Evolutionary conservation across 2,329 filamentous ascomycete genomes (phyloP), one percentile per base, ranked within the genome.

Genomic region (Monosporascus ibericus): DNA sequence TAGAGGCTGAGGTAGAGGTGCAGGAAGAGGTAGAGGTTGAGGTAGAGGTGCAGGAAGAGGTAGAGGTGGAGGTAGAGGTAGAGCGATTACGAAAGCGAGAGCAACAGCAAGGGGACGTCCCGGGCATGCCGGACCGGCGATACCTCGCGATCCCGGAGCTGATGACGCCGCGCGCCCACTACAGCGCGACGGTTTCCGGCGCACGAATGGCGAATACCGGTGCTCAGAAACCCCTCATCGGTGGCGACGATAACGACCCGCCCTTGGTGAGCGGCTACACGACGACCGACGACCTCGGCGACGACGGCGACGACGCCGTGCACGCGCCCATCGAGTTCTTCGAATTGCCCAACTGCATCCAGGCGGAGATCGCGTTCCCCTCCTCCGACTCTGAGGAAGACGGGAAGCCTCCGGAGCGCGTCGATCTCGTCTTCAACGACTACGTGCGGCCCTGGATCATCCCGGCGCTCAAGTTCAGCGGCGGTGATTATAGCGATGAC

Each of bases 351-450:
- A 96, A 96, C 68, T 90, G 85, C 67, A 82, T 99, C 52, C 87
- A 92, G 67, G 75, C 86, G 1, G 72, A 81, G 53, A 79, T 87
- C 59, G 75, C 70, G 1, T 88, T 95, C 61, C 78, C 85, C 5
- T 40, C 38, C 17, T 40, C 38, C 38, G 17, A n/a, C 17, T 18
- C 38, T 7, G 17, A 4, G 9, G 47, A 57, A 11, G 59, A 58
- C 37, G 55, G 53, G 18, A 58, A 66, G 8, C 27, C 27, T 5
- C 27, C 27, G 27, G 27, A 87, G 49, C 85, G 71, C 1, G 90
- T 99, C 1, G 92, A 97, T 67, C 68, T 99, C 7, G 84, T 96
- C 15, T 99, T 95, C 65, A 82, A 95, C 53, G 91, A 95, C 66
- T 99, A 96, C 68, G 85, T 97, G 37, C 81, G 94, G 70, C 85